These are phyloP conservation scores for Penicillium sp. DNA, from an alignment of 2,329 filamentous ascomycete species.

Conservation along the genomic window DNA sequence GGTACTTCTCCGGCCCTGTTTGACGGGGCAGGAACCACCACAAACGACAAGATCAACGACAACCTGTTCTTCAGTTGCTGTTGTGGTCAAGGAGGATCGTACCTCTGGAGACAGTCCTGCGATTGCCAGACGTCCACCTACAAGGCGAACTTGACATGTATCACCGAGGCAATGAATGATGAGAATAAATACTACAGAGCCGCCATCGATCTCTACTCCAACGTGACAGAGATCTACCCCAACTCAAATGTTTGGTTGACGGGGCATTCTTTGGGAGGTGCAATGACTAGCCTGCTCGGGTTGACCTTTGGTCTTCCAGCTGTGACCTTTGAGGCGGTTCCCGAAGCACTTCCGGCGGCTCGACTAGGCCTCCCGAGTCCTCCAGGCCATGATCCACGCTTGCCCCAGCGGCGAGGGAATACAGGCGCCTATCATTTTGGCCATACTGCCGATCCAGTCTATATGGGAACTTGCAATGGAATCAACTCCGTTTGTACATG, in stretches of 20 bases:
- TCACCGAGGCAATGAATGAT: slow-evolving; percentile 66
- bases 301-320: slow-evolving; percentile 85
- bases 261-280: slow-evolving; percentile 87
- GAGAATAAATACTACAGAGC: slow-evolving; percentile 92
- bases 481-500: slow-evolving; percentile 85
- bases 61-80: slow-evolving; percentile 98
- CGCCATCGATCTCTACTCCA: slow-evolving; percentile 82
- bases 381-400: slow-evolving; percentile 67
- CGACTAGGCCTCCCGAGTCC: slow-evolving; percentile 81
- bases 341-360: slow-evolving; percentile 79
- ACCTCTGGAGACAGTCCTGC: slow-evolving; percentile 86
- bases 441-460: slow-evolving; percentile 92
- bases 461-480: slow-evolving; percentile 87
- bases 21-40: slow-evolving; percentile 93
- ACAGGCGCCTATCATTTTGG: slow-evolving; percentile 88
- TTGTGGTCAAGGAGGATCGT: slow-evolving; percentile 87
- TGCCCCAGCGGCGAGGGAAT: slow-evolving; percentile 64
- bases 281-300: slow-evolving; percentile 81
- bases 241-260: slow-evolving; percentile 80
- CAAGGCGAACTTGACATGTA: slow-evolving; percentile 87
- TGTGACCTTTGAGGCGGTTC: slow-evolving; percentile 91
- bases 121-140: slow-evolving; percentile 85
- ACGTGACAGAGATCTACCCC: slow-evolving; percentile 85
- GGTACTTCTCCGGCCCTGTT: slow-evolving; percentile 87
- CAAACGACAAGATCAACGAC: slow-evolving; percentile 96